phyloP scores from a whole-genome alignment of 1,139 yeast species.

The Blastobotrys petasosporus region DNA sequence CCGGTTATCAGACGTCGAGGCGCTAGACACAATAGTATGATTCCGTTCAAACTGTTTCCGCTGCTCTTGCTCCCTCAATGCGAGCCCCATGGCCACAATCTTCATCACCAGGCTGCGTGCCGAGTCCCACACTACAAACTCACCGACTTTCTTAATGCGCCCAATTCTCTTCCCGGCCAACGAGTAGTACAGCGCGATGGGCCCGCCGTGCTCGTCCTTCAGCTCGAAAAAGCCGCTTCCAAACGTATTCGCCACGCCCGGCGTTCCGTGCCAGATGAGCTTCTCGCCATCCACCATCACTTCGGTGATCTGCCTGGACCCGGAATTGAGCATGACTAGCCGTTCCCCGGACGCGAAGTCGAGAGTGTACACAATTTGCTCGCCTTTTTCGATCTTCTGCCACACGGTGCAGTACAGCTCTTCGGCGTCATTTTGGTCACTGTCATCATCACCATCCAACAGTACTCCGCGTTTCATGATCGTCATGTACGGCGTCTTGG shows the following conservation, averaged over 20 bases:
- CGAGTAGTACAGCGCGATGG: slow-evolving; percentile 8
- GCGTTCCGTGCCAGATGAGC: slow-evolving; percentile 9
- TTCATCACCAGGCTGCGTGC: not conserved
- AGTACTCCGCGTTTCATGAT: not conserved
- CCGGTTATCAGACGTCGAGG: too few species aligned
- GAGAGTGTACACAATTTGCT: slow-evolving; percentile 9
- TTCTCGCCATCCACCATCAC: slow-evolving; percentile 1
- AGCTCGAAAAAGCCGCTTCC: slow-evolving; percentile 11
- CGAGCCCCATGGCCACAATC: slow-evolving; percentile 10
- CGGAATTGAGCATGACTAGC: slow-evolving; percentile 8
- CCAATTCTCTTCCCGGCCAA: slow-evolving; percentile 7
- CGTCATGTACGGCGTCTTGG: slow-evolving; percentile 9
- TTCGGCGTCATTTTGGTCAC: not conserved
- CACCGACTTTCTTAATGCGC: slow-evolving; percentile 8
- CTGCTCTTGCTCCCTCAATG: slow-evolving; percentile 9
- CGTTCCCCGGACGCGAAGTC: slow-evolving; percentile 1
- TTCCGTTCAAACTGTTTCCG: slow-evolving; percentile 11
- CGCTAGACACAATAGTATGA: slow-evolving; percentile 3
- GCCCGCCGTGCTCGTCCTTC: slow-evolving; percentile 2
- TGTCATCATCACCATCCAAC: not conserved
- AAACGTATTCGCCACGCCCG: slow-evolving; percentile 10
- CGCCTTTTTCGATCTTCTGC: slow-evolving; percentile 10
- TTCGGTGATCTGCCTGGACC: slow-evolving; percentile 5
- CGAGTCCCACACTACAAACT: slow-evolving; percentile 8
- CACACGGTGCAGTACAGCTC: slow-evolving; percentile 5